Conservation (phyloP, 768 basidiomycete genomes). For the Atractiella rhizophila region DNA sequence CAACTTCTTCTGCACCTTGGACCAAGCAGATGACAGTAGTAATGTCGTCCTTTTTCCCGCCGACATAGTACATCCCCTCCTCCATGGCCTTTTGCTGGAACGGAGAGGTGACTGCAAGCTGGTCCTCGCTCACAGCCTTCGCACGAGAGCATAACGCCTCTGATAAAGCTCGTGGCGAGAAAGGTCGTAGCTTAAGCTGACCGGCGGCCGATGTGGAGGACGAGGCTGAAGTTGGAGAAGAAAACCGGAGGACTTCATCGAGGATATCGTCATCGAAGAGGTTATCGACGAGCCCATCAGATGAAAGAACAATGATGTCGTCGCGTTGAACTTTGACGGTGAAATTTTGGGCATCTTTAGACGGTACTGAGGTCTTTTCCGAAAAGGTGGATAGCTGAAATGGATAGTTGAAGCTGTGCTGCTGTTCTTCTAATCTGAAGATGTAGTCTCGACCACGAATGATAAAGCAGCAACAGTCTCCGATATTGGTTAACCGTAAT, state of each 20-base stretch:
- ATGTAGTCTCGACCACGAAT: constrained; percentile 45
- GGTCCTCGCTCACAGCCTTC: constrained; percentile 35
- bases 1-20: too few relatives aligned
- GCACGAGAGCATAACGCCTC: constrained; percentile 63
- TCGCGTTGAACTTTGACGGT: constrained; percentile 22
- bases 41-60: constrained; percentile 15
- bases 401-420: constrained; percentile 55
- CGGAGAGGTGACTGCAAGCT: constrained; percentile 14
- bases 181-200: constrained; percentile 19
- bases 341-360: constrained; percentile 39
- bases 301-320: constrained; percentile 49
- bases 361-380: constrained; percentile 36
- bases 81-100: constrained; percentile 18
- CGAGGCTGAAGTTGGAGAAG: not conserved
- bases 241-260: constrained; percentile 31
- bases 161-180: constrained; percentile 14
- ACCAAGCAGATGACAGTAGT: too few relatives aligned
- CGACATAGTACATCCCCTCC: constrained; percentile 16
- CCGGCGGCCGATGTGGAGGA: constrained; percentile 6
- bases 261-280: constrained; percentile 68
- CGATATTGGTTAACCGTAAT: constrained; percentile 57
- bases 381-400: constrained; percentile 38
- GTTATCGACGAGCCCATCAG: constrained; percentile 62
- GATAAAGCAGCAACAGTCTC: constrained; percentile 47
- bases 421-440: constrained; percentile 81